Conservation (phyloP, 164 flowering plant genomes). For the Nymphaea thermarum region DNA sequence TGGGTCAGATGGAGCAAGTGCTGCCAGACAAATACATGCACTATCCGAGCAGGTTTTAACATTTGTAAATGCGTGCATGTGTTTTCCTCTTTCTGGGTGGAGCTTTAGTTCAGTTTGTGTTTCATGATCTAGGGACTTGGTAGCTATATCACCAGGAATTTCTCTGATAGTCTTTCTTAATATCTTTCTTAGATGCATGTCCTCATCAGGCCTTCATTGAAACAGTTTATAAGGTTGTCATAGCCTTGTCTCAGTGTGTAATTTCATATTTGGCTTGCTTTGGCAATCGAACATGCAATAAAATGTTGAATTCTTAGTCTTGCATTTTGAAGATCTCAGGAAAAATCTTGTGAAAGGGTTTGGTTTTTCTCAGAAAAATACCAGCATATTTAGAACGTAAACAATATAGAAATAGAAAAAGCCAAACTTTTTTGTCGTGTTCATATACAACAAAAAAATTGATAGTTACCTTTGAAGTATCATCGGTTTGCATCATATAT, state of each 20-base stretch:
- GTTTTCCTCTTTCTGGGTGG: not conserved
- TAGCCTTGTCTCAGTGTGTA: not conserved
- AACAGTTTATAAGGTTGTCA: not conserved
- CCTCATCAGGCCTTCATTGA: not conserved
- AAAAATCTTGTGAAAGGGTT: no score
- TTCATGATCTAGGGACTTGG: not conserved
- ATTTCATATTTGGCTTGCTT: no score
- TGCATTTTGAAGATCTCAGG: no score
- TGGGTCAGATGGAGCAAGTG: constrained; percentile 19
- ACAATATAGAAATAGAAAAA: no score
- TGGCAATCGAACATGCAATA: no score
- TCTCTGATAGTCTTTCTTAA: not conserved
- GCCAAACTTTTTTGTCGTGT: no score
- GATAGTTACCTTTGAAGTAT: not conserved
- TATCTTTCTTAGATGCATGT: not conserved
- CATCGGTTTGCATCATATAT: not conserved
- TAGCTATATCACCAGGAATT: not conserved
- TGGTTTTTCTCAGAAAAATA: no score
- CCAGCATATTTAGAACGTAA: no score
- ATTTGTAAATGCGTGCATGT: not conserved
- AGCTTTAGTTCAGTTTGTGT: not conserved
- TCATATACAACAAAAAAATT: not conserved
- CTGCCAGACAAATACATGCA: constrained; percentile 30
- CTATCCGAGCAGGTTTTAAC: constrained; percentile 48
- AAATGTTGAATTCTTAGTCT: no score